Base-by-base conservation (phyloP, 2,329 filamentous ascomycete genomes). In the Balansia obtecta region DNA sequence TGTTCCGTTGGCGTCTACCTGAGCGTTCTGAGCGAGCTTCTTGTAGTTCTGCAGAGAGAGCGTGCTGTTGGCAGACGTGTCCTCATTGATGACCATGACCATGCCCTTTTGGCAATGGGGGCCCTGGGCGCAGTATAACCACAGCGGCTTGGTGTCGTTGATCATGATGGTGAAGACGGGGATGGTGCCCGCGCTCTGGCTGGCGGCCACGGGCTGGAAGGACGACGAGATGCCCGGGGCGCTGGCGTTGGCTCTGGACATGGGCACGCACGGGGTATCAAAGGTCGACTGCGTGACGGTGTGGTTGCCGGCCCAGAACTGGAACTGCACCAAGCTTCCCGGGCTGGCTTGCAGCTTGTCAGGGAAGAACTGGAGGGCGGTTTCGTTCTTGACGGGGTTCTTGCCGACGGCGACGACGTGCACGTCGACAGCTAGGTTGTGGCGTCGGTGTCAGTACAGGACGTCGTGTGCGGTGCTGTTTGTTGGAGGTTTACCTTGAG, bases 241-340 rank as follows among this genome's bases (percentile, higher is more conserved):
- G 60, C 76, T 75, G 52, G 68, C 69, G 68, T 73, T 71, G 65
- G 71, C 65, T 50, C 71, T 67, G 55, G 63, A 60, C 57, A 85
- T 77, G 47, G 85, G 83, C 30, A 75, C 64, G 69, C 86, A 89
- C 12, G 85, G 85, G 50, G 75, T 67, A 59, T 84, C 81, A 60
- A 90, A 91, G 59, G 74, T 80, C 45, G 86, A 87, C 71, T 89
- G 85, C 15, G 82, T 85, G 52, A 89, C 80, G 47, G 85, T 89
- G 75, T 91, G 86, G 72, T 90, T 90, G 58, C 74, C 75, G 9
- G 71, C 71, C 54, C 72, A 70, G 70, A 84, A 85, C 65, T 83
- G 79, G 72, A 84, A 85, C 67, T 83, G 78, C 12, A 85, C 72
- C 69, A 80, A 75, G 58, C 76, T 72, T 55, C 86, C 86, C 2